Evolutionary conservation across 805 yeast species (phyloP), one percentile per base, ranked within the genome.

Genomic region (Nakazawaea populi): DNA sequence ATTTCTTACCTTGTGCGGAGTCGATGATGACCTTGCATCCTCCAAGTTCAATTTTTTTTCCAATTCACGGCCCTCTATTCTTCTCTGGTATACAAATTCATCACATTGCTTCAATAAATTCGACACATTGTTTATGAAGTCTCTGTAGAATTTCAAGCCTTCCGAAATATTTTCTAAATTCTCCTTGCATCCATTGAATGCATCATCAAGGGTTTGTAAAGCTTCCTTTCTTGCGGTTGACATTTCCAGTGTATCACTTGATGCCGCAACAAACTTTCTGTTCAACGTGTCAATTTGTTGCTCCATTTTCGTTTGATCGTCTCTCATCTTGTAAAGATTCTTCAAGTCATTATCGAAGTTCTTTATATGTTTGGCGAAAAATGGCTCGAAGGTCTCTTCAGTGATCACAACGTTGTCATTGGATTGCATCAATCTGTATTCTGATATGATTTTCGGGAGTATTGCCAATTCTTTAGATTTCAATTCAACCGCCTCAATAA

Each of bases 61-160:
- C 12, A 82, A 63, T 28, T 74, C 76, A 27, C 80, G 66, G 2
- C 80, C 85, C 54, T 80, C 81, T 6, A 72, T 58, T 46, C 85
- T 68, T 44, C 89, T 65, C 11, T 66, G 60, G 32, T 73, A 67
- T n/a, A 80, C 75, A 61, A 70, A 85, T 12, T 69, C 67, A 54
- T 77, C 80, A 55, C 84, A 74, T 40, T 76, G 80, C 11, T 66
- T 65, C 40, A 76, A 59, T 24, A 82, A 74, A 2, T 58, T 64
- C 31, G 70, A 67, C 5, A 79, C 73, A 48, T 77, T 76, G 7
- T 63, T 64, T 32, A 75, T 67, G 54, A 88, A 77, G 48, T 83
- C 85, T 38, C 73, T 73, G 67, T 91, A 91, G 61, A 90, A 90
- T 49, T 75, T 74, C 0, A 78, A 58, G 0, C 96, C 97, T 57